phyloP scores from a whole-genome alignment of 1,284 basidiomycete genomes.

The Dichomitus squalens region DNA sequence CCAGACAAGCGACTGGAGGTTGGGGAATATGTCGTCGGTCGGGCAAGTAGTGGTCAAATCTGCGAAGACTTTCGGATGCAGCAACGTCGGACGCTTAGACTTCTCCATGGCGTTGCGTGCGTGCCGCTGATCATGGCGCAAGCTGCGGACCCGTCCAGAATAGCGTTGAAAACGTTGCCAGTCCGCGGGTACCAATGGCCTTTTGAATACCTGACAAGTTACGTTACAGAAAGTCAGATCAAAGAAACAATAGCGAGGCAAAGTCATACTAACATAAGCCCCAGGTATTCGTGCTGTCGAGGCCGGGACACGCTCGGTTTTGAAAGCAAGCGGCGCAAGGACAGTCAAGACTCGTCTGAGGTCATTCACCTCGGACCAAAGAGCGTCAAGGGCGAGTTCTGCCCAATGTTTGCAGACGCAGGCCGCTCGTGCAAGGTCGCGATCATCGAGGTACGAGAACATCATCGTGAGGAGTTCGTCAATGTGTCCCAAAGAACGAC shows the following conservation, averaged over 20 bases:
- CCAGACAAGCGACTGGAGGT: slow-evolving; percentile 51
- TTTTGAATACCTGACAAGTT: slow-evolving; percentile 42
- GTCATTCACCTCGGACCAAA: slow-evolving; percentile 35
- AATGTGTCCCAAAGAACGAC: slow-evolving; percentile 22
- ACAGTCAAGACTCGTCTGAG: slow-evolving; percentile 48
- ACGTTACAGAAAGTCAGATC: not conserved
- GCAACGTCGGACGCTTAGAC: slow-evolving; percentile 16
- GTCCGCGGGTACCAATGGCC: slow-evolving; percentile 46
- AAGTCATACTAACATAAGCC: slow-evolving; percentile 18
- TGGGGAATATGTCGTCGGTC: slow-evolving; percentile 53
- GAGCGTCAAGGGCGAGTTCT: slow-evolving; percentile 30
- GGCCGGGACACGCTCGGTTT: slow-evolving; percentile 16
- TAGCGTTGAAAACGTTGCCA: slow-evolving; percentile 61
- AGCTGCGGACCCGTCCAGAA: slow-evolving; percentile 49
- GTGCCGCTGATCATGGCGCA: slow-evolving; percentile 28
- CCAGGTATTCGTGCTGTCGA: slow-evolving; percentile 6
- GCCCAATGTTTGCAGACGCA: slow-evolving; percentile 32
- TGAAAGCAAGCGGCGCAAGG: slow-evolving; percentile 41
- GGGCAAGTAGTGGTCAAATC: slow-evolving; percentile 54
- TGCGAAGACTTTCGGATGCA: slow-evolving; percentile 41
- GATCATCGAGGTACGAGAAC: slow-evolving; percentile 31
- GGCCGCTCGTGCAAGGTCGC: slow-evolving; percentile 26
- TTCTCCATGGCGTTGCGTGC: slow-evolving; percentile 13
- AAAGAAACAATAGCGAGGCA: not conserved
- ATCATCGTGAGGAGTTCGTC: slow-evolving; percentile 31